Percentiles rank a stretch among this genome's conserved stretches.
These are phyloP conservation scores for Elsinoe australis DNA, from an alignment of 2,329 filamentous ascomycete genomes.

Conservation along the genomic window DNA sequence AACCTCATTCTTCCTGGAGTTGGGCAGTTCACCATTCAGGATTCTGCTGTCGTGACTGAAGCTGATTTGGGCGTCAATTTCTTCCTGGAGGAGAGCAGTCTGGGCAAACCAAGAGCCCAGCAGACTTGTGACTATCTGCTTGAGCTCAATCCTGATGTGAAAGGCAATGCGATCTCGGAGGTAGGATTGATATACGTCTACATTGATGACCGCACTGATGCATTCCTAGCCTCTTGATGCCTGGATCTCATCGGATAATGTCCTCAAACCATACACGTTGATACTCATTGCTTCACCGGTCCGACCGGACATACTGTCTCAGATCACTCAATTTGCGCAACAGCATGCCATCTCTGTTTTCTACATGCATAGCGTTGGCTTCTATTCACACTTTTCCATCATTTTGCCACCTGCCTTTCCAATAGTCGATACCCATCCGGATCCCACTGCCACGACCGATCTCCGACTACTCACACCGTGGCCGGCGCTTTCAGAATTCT, in stretches of 20 bases:
- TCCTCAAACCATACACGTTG: constrained; percentile 48
- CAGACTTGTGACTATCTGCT: constrained; percentile 67
- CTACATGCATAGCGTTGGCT: constrained; percentile 80
- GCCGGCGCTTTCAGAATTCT: constrained; percentile 67
- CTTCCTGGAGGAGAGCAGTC: constrained; percentile 72
- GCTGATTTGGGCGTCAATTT: constrained; percentile 92
- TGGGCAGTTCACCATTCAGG: constrained; percentile 84
- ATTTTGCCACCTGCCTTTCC: constrained; percentile 72
- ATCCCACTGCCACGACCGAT: constrained; percentile 75
- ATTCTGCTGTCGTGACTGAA: constrained; percentile 68
- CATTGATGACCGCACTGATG: constrained; percentile 32
- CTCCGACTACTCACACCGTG: constrained; percentile 78
- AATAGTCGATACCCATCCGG: constrained; percentile 92
- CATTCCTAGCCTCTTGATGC: constrained; percentile 37
- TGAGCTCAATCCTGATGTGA: constrained; percentile 88
- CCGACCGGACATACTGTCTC: constrained; percentile 43
- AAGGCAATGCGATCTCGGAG: constrained; percentile 60
- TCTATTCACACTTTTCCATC: constrained; percentile 83
- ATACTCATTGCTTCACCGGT: constrained; percentile 56
- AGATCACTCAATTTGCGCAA: constrained; percentile 44
- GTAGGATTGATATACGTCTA: constrained; percentile 33
- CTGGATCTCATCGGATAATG: constrained; percentile 36
- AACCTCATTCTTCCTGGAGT: constrained; percentile 94
- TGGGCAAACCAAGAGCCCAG: constrained; percentile 71
- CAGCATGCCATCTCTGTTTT: constrained; percentile 64